Evolutionary conservation across 1,284 basidiomycete species (phyloP).

Genomic region (Ceratobasidium sp.): DNA sequence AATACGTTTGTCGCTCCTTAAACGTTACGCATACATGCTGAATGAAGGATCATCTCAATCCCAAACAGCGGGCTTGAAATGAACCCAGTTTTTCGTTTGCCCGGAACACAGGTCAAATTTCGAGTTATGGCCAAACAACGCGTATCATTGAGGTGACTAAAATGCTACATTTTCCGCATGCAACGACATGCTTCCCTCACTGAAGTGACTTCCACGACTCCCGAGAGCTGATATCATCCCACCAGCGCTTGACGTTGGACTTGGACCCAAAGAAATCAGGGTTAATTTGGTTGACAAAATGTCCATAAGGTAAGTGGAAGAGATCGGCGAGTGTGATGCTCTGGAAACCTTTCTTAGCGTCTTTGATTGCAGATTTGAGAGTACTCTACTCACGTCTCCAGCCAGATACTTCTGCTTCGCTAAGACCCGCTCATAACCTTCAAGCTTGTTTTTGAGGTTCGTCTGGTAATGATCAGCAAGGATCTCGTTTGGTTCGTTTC

Average conservation of each 20-base stretch:
- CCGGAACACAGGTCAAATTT: too few species aligned
- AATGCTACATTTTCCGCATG: too few species aligned
- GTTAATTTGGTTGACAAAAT: constrained; percentile 48
- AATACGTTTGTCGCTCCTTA: too few species aligned
- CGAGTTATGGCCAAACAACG: too few species aligned
- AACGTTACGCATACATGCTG: too few species aligned
- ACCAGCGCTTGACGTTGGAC: constrained; percentile 36
- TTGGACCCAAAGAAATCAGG: constrained; percentile 10
- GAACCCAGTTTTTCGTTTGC: too few species aligned
- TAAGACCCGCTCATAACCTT: constrained; percentile 64
- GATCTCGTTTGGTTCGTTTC: constrained; percentile 52
- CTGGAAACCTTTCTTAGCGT: constrained; percentile 7
- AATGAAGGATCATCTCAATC: too few species aligned
- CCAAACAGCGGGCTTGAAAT: too few species aligned
- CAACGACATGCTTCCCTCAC: neutral
- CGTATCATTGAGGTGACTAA: too few species aligned
- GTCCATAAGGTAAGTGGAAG: constrained; percentile 66
- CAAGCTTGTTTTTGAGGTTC: constrained; percentile 58
- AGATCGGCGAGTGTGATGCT: constrained; percentile 66
- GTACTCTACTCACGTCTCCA: constrained; percentile 60
- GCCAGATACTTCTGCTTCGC: constrained; percentile 64
- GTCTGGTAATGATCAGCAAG: constrained; percentile 53
- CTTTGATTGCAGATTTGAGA: neutral
- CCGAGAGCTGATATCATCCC: constrained; percentile 25
- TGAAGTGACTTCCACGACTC: neutral